Base-by-base conservation (phyloP, 257 asterid species). In the Solanum pinnatisectum region DNA sequence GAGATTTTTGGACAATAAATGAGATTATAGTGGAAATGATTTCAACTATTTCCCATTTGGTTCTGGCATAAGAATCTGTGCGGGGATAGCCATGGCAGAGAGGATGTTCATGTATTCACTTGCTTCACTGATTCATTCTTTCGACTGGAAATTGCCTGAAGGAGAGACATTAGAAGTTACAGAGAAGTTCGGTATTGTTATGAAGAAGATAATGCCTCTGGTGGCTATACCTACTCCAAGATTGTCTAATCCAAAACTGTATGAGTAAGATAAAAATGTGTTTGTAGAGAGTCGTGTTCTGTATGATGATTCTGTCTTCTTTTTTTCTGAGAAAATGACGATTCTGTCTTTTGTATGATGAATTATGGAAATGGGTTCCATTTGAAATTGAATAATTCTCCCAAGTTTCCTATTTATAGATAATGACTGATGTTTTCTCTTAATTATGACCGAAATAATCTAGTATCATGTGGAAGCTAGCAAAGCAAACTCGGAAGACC, bases 31-130 rank as follows among this genome's bases (percentile, higher is more conserved):
- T 86, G 96, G 96, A 13, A 93, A 87, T 68, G 92, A 94, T 84
- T 94, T 95, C 76, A 91, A 87, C 20, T 94, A 92, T 73, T 86
- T 94, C 16, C 98, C 96, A 1, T 95, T 95, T 44, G 95, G 97
- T 23, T 93, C 96, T 1, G 98, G 98, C 1, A 70, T 96, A 87
- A 91, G 98, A 49, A 92, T 91, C 9, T 95, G 97, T 83, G 96
- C 95, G 2, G 97, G 98, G 5, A 90, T 77, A 32, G 88, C 91
- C 9, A 91, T 94, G 95, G 97, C 94, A 2, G 96, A 95, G 92
- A 93, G 95, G 84, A 87, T 92, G 89, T 94, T 94, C 37, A 88
- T 94, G 93, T 91, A 85, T 88, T 90, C 93, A 23, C 83, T 95
- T 4, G 98, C 98, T 86, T 89, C 95, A 10, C 87, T 95, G 11